Percentiles rank a stretch among this genome's conserved stretches.
phyloP scores from a whole-genome alignment of 2,329 filamentous ascomycete species.

The Fusarium clavum region DNA sequence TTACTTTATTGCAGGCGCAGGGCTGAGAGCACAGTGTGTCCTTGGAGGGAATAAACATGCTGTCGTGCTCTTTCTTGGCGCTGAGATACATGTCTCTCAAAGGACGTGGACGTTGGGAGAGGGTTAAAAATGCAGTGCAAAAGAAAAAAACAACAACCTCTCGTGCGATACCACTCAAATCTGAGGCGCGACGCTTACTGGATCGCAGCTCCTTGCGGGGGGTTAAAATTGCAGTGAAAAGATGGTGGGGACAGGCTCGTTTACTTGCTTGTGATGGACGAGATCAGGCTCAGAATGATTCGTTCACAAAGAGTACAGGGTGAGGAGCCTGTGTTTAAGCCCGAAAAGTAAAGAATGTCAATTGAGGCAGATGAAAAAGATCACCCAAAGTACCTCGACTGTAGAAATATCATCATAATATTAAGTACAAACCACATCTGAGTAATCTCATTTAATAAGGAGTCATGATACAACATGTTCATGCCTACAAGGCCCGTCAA shows the following conservation, averaged over 20 bases:
- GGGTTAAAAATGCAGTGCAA: neutral
- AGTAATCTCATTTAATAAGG: fast-evolving
- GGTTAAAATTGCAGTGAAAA: neutral
- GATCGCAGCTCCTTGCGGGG: neutral
- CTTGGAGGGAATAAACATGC: too few species aligned
- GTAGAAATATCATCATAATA: fast-evolving
- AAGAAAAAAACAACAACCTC: too few species aligned
- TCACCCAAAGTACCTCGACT: fast-evolving
- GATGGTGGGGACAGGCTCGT: too few species aligned
- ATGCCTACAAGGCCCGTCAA: too few species aligned
- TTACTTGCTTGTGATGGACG: too few species aligned
- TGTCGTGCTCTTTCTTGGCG: too few species aligned
- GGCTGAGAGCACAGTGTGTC: too few species aligned
- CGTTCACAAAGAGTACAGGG: neutral
- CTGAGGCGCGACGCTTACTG: fast-evolving
- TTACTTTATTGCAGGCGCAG: neutral
- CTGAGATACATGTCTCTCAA: too few species aligned
- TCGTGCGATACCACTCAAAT: neutral
- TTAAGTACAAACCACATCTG: fast-evolving
- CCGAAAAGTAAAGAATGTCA: neutral
- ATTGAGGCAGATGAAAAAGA: fast-evolving
- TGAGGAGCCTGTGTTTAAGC: neutral
- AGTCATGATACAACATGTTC: neutral
- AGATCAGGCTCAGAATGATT: too few species aligned
- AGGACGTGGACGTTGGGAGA: neutral